Conservation (phyloP, 257 asterid species). For the Leonotis leonurus region DNA sequence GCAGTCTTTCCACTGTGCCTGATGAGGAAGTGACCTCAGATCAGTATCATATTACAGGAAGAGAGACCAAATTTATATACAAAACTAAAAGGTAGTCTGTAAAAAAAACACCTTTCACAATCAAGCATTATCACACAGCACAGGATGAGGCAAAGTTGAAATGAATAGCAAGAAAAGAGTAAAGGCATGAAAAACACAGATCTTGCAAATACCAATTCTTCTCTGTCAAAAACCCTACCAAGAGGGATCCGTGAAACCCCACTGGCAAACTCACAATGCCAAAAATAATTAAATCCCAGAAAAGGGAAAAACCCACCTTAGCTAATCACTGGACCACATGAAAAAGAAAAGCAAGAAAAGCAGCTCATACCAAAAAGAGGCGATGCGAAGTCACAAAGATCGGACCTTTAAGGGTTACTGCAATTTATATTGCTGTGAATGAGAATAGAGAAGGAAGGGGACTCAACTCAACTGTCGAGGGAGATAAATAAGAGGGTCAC, state of each 20-base stretch:
- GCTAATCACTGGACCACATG: constrained; percentile 47
- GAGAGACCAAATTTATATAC: constrained; percentile 8
- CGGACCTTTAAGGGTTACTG: constrained; percentile 40
- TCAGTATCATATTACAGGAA: constrained; percentile 16
- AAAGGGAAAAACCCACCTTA: constrained; percentile 46
- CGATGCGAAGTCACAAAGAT: constrained; percentile 65
- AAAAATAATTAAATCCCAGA: constrained; percentile 28
- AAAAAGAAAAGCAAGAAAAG: constrained; percentile 44
- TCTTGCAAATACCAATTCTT: constrained; percentile 60
- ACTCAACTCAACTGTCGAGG: constrained; percentile 32
- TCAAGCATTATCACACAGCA: constrained; percentile 35
- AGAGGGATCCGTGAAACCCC: constrained; percentile 49
- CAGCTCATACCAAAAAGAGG: constrained; percentile 27
- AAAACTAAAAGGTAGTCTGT: constrained; percentile 38
- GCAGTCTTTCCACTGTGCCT: constrained; percentile 11
- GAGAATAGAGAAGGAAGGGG: constrained; percentile 18
- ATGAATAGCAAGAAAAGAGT: constrained; percentile 26
- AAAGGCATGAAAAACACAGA: constrained; percentile 60
- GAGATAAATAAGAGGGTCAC: constrained; percentile 29
- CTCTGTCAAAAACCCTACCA: constrained; percentile 52
- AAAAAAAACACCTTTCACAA: constrained; percentile 27
- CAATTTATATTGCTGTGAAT: constrained; percentile 1
- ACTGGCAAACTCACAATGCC: constrained; percentile 35
- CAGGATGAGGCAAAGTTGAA: constrained; percentile 39
- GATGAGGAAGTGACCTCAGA: constrained; percentile 17